Base-by-base conservation (phyloP, 108 stramenopile species). In the Schizochytrium sp. region DNA sequence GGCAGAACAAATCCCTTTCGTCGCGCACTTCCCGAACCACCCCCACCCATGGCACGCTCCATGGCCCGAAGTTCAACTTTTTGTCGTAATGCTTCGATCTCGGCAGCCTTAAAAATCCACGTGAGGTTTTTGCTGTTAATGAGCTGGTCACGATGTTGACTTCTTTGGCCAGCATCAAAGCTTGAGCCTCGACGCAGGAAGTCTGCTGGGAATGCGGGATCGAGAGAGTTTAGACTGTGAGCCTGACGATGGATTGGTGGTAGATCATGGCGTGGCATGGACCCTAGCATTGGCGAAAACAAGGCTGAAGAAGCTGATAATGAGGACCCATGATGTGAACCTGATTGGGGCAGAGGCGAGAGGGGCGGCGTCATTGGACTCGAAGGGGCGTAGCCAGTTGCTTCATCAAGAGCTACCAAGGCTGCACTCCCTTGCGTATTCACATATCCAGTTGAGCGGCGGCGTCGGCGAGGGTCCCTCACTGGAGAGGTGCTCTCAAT, bases 51-150 rank as follows among this genome's bases (percentile, higher is more conserved):
- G 64, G 64, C 64, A 38, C 64, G 64, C 15, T 69, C 53, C 10
- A 56, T 13, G 47, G 76, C 76, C 10, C 76, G 47, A 2, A 55
- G 76, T 28, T 83, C 76, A n/a, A 55, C 76, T 28, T 83, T 49
- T 55, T 83, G 76, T 8, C 76, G 76, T 5, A 83, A 17, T 5
- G 76, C 76, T 53, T 83, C 76, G 28, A 83, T 83, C 28, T 83
- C 76, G 53, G 53, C 76, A 5, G 76, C 76, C 76, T 83, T 83
- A 53, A 83, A 49, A 40, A 83, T 83, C 76, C 76, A 83, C 5
- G 8, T 55, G 12, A 28, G 50, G 76, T 83, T 40, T 42, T 42
- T 83, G 76, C 76, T 7, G 28, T 83, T 42, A 40, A 83, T 83
- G 50, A 83, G 53, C 7, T 38, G 5, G 47, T 83, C 76, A 38